Evolutionary conservation across 1,284 basidiomycete species (phyloP).

Genomic region (Trametes polyzona): DNA sequence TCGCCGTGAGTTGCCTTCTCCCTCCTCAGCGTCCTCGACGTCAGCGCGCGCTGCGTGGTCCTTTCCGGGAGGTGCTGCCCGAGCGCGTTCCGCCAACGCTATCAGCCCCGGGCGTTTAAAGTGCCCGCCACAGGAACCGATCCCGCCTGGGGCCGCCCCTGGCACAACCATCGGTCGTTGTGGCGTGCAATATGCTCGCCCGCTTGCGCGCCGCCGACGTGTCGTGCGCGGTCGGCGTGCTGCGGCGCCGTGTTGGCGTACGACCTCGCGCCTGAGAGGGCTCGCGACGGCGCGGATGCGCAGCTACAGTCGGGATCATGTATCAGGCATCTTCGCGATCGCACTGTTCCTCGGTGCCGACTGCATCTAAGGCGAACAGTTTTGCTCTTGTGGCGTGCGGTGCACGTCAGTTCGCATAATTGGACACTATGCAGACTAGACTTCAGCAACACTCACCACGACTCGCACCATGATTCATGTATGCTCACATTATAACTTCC

Average conservation of each 20-base stretch:
- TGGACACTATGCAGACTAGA: not conserved
- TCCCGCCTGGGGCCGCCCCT: not conserved
- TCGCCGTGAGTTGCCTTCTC: constrained; percentile 63
- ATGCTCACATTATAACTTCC: not conserved
- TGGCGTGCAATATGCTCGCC: not conserved
- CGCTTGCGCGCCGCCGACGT: not conserved
- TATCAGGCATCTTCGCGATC: not conserved
- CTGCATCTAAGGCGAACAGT: no score
- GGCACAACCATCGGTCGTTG: not conserved
- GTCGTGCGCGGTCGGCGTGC: not conserved
- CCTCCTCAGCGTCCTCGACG: not conserved
- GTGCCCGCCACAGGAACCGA: constrained; percentile 12
- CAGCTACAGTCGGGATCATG: not conserved
- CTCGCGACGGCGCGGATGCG: not conserved
- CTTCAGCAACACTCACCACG: not conserved
- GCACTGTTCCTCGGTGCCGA: no score
- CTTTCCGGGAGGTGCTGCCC: not conserved
- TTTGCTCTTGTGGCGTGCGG: no score
- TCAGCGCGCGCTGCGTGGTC: no score
- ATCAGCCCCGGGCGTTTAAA: constrained; percentile 3
- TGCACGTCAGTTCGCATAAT: no score
- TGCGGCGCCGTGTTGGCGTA: not conserved
- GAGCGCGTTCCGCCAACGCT: not conserved
- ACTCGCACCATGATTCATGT: not conserved
- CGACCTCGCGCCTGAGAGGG: no score